Evolutionary conservation across 2,329 filamentous ascomycete genomes (phyloP), one percentile per base, ranked within the genome.

Genomic region (Diaporthe vexans): DNA sequence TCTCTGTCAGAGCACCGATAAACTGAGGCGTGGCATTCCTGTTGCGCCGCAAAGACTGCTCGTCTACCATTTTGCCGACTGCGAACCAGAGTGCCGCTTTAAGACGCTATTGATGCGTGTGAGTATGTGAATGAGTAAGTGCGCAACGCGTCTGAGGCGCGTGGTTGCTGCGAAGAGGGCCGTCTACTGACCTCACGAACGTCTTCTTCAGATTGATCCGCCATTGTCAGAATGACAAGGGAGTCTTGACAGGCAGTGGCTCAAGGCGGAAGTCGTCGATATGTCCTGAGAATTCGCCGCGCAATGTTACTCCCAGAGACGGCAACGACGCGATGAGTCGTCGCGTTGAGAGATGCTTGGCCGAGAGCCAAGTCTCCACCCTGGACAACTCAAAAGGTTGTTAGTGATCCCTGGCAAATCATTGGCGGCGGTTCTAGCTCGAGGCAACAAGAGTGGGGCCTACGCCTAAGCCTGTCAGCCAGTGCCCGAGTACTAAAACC

Each of bases 21-120:
- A 97, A 98, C 80, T 97, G 95, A 1, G 94, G 94, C 35, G 96
- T 98, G 9, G 95, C 94, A 83, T 97, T 98, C 77, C 94, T 89
- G 80, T 94, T 91, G 37, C 92, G 87, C 73, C 89, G 87, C 40
- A 95, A 85, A 24, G 92, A 93, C 81, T 97, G 93, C 77, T 96
- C 92, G 82, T 98, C 96, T 77, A 98, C 94, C 75, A 97, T 96
- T 81, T 95, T 94, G 77, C 94, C 94, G 75, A 97, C 90, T 33
- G 92, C 90, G 80, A 93, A 93, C 95, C 95, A 97, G 33, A 97
- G 90, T 19, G 94, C 93, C 48, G 94, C 91, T 86, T 97, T 97
- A 79, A 97, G 90, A 76, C 93, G 92, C 93, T 98, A 77, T 54
- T 54, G 15, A 63, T n/a, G 17, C 13, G 46, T 13, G 21, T 57